Conservation (phyloP, 257 asterid species). For the Cynanchum wilfordii region DNA sequence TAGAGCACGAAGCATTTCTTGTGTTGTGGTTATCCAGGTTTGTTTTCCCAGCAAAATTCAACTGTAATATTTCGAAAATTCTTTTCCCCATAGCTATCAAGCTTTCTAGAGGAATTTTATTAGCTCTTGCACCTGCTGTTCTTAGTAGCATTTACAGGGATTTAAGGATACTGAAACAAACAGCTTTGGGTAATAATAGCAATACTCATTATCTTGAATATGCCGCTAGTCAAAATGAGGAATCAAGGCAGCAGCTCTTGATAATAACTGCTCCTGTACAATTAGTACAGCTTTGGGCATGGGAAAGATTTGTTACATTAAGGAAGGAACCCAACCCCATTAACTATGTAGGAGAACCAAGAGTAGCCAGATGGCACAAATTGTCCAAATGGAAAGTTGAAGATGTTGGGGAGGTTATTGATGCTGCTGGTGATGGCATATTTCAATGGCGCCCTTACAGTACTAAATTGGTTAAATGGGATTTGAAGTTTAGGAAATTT, state of each 20-base stretch:
- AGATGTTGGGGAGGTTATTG: constrained; percentile 21
- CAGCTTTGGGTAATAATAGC: neutral
- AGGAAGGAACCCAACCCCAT: constrained; percentile 19
- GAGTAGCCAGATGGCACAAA: constrained; percentile 32
- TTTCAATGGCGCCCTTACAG: constrained; percentile 39
- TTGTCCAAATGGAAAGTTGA: constrained; percentile 2
- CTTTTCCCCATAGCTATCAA: constrained; percentile 25
- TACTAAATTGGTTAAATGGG: neutral
- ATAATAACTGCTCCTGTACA: constrained; percentile 29
- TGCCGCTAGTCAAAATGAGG: neutral
- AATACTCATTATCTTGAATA: too few relatives aligned
- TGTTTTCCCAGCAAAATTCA: constrained; percentile 11
- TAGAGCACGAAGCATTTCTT: constrained; percentile 32
- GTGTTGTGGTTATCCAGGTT: constrained; percentile 30
- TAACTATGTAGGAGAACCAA: constrained; percentile 1
- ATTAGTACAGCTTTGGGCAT: constrained; percentile 44
- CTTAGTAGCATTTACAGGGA: constrained; percentile 29
- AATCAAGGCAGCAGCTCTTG: neutral
- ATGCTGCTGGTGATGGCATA: constrained; percentile 19
- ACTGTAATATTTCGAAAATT: neutral
- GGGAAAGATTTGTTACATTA: constrained; percentile 39
- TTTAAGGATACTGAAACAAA: constrained; percentile 10
- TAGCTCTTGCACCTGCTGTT: constrained; percentile 36
- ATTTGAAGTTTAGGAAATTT: neutral
- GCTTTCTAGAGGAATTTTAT: constrained; percentile 19